Base-by-base conservation (phyloP, 1,139 yeast genomes). In the Candida neerlandica region DNA sequence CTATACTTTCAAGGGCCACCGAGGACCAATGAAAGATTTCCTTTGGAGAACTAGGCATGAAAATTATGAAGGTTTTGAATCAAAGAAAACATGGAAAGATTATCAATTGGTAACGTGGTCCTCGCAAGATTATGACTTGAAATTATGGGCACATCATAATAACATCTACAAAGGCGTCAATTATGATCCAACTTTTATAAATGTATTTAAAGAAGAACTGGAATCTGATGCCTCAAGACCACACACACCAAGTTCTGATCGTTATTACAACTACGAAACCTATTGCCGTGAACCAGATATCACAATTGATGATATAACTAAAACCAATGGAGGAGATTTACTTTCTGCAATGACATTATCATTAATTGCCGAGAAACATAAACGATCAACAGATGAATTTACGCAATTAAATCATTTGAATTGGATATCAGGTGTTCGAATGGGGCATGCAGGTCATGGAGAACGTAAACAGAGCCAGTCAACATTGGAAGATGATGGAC, bases 41-140 rank as follows among this genome's bases (percentile, higher is more conserved):
- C 73, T 92, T 2, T 92, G 97, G 97, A 73, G 97, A 57, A 72
- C 83, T 7, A 72, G 89, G 48, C 76, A 70, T 50, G 75, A 65
- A 41, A 52, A 52, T 4, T 75, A 74, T 48, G 65, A 64, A 29
- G 69, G 66, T 53, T 70, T 55, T 55, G 77, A 77, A 15, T 65
- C 78, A 1, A 71, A 69, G 6, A 59, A 75, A 9, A 85, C 83
- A 57, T 91, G 91, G 71, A 75, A 91, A 49, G 96, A 90, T 53
- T 91, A 81, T 61, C 97, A 92, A 63, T 67, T 94, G 47, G 95
- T 94, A 0, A 89, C 99, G 0, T 94, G 98, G 97, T 86, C 96
- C 0, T 84, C 89, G 18, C 71, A 64, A 54, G 99, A 94, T 62
- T 82, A 84, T 57, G 96, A 90, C 62, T 71, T 94, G 51, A 78